Evolutionary conservation across 768 basidiomycete genomes (phyloP), one percentile per base, ranked within the genome.

Genomic region (Lactifluus pinguis): DNA sequence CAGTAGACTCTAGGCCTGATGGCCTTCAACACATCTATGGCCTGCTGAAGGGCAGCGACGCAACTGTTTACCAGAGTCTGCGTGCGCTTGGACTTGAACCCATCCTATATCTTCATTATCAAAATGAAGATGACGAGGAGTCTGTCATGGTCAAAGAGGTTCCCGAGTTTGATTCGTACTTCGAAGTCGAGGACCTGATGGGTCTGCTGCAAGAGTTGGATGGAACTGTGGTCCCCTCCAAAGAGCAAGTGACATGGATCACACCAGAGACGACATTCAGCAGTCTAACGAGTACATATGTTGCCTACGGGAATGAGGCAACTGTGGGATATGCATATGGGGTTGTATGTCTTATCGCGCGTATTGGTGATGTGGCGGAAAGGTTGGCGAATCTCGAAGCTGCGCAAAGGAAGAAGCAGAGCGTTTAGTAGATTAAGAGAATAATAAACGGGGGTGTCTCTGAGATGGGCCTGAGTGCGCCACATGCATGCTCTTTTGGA

Each of bases 1-100:
- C 75, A 2, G 54, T 76, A 53, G 58, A 47, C 13, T 32, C 50
- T 19, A 9, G 17, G 14, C n/a, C n/a, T n/a, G n/a, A n/a, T n/a
- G n/a, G n/a, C n/a, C 39, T 51, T 13, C 19, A 53, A 4, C 53
- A 57, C 14, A 3, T 62, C 32, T 53, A 53, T 19, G 19, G 29
- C 7, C 52, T 59, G 21, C 49, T 59, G 6, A 59, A 65, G 29
- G 53, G 53, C 17, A 59, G 47, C 39, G 60, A 56, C n/a, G 53
- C 49, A 8, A 10, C 42, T 1, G 25, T 55, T 8, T 49, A 48
- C 13, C 48, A 36, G 39, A 38, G 3, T 17, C 4, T 29, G 21
- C 19, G 29, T 1, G 45, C 21, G 29, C 63, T 51, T 10, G 44
- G 45, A n/a, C 49, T 61, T 14, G 29, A 53, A 21, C 55, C 59